phyloP scores from a whole-genome alignment of 495 filamentous ascomycete species.

The Penicillium alfredii region DNA sequence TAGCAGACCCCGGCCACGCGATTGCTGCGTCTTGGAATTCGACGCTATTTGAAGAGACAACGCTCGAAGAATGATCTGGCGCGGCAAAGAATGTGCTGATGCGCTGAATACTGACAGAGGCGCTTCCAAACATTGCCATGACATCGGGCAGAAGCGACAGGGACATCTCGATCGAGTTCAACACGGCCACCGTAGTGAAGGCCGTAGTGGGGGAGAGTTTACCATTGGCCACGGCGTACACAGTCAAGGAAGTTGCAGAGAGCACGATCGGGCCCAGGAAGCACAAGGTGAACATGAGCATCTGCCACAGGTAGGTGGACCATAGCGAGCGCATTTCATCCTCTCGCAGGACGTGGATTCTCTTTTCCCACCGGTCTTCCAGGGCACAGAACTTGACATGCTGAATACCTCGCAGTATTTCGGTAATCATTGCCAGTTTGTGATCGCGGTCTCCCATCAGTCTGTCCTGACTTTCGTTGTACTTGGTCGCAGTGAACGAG shows the following conservation, averaged over 20 bases:
- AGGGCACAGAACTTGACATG: slow-evolving; percentile 32
- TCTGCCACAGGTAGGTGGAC: too few relatives aligned
- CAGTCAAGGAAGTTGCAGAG: too few relatives aligned
- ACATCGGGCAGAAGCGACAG: slow-evolving; percentile 17
- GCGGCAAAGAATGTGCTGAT: too few relatives aligned
- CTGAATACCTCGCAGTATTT: slow-evolving; percentile 25
- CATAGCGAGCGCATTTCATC: too few relatives aligned
- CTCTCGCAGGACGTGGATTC: slow-evolving; percentile 15
- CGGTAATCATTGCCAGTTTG: slow-evolving; percentile 16
- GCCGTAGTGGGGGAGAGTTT: too few relatives aligned
- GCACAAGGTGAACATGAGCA: too few relatives aligned
- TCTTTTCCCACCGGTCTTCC: slow-evolving; percentile 22
- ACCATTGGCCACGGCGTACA: too few relatives aligned
- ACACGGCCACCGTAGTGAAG: slow-evolving; percentile 24
- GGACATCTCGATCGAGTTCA: slow-evolving; percentile 13
- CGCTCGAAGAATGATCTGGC: too few relatives aligned
- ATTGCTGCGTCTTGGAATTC: slow-evolving; percentile 54
- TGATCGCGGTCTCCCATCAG: slow-evolving; percentile 25
- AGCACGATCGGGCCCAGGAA: too few relatives aligned
- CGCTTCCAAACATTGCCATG: too few relatives aligned
- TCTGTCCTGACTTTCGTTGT: slow-evolving; percentile 8
- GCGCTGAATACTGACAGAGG: too few relatives aligned
- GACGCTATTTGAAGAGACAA: slow-evolving; percentile 45
- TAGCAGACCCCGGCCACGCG: slow-evolving; percentile 57
- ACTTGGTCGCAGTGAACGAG: too few relatives aligned